Base-by-base conservation (phyloP, 228 moss, liverwort and hornwort species). In the Sphagnum fallax region DNA sequence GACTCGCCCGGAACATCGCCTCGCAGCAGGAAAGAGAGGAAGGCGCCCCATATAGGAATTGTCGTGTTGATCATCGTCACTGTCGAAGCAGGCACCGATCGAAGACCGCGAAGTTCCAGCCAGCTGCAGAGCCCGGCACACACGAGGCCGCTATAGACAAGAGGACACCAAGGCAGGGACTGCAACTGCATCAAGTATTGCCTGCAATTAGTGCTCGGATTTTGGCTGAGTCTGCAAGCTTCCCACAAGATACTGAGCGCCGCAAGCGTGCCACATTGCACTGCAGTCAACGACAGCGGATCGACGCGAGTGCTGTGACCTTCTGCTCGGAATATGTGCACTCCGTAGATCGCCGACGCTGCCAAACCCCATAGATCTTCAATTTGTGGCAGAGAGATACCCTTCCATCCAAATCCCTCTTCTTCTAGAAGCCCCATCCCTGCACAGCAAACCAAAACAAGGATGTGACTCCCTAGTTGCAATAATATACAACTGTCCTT, bases 351-450 rank as follows among this genome's bases (percentile, higher is more conserved):
- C 49, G 81, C 80, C 4, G 94, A 85, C 6, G 87, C 88, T 9
- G 80, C 90, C 83, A 88, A 72, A 4, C 91, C 89, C 94, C 94
- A 91, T 13, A 83, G 61, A 68, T 94, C 88, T 68, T 78, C 87
- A 61, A 90, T 75, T 69, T 91, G 91, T 12, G 94, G 94, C 13
- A 84, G 70, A 2, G 88, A 81, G 50, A 94, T 67, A 13, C 90
- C 94, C 69, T 77, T 84, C 94, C 94, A 91, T 4, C 88, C 94
- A 7, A 87, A 66, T 15, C 94, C 91, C 75, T 91, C 94, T 80
- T 91, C 94, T 67, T 94, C 91, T 67, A 91, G 52, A 1, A 94
- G 69, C 53, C 94, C 94, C 94, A 94, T 94, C 13, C 94, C 94
- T 93, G 73, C 73, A 52, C 60, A 47, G 6, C 59, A 58, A 49